Percentiles rank a stretch among this genome's conserved stretches.
These are phyloP conservation scores for Neonothopanus nambi DNA, from an alignment of 1,284 basidiomycete species.

Conservation along the genomic window DNA sequence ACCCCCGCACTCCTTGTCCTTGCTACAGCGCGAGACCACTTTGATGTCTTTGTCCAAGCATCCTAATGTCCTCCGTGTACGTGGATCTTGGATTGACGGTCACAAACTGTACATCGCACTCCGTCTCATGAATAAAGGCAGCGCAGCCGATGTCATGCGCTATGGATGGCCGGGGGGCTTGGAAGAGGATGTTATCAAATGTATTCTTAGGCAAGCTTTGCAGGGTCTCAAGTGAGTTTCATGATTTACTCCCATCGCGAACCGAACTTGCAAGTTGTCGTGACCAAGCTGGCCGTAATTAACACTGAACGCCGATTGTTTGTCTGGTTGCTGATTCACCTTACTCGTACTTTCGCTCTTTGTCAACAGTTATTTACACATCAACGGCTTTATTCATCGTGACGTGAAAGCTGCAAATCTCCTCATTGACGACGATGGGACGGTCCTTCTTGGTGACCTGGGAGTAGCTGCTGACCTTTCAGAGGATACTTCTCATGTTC, in stretches of 20 bases:
- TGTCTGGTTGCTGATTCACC: no score
- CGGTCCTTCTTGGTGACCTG: constrained; percentile 85
- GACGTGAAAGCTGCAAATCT: constrained; percentile 91
- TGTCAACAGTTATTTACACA: constrained; percentile 70
- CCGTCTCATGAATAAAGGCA: constrained; percentile 87
- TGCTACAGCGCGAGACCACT: constrained; percentile 83
- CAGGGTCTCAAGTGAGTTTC: constrained; percentile 75
- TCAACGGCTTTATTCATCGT: constrained; percentile 88
- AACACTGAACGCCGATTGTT: no score
- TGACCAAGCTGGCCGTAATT: no score
- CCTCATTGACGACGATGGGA: constrained; percentile 85
- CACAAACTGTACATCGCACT: constrained; percentile 85
- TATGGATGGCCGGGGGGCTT: constrained; percentile 85
- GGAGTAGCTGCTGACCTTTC: constrained; percentile 83
- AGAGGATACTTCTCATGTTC: constrained; percentile 49
- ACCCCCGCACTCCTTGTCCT: constrained; percentile 62
- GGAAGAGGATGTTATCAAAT: constrained; percentile 83
- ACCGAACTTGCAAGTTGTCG: constrained; percentile 1
- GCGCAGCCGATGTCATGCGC: constrained; percentile 83
- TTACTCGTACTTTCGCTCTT: no score
- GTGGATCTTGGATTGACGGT: constrained; percentile 85
- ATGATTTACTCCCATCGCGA: not conserved
- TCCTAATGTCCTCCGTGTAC: constrained; percentile 86
- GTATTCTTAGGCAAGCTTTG: constrained; percentile 80
- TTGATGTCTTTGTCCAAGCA: constrained; percentile 94